These are phyloP conservation scores for Colletotrichum tamarilloi DNA, from an alignment of 2,329 filamentous ascomycete species.

Conservation along the genomic window DNA sequence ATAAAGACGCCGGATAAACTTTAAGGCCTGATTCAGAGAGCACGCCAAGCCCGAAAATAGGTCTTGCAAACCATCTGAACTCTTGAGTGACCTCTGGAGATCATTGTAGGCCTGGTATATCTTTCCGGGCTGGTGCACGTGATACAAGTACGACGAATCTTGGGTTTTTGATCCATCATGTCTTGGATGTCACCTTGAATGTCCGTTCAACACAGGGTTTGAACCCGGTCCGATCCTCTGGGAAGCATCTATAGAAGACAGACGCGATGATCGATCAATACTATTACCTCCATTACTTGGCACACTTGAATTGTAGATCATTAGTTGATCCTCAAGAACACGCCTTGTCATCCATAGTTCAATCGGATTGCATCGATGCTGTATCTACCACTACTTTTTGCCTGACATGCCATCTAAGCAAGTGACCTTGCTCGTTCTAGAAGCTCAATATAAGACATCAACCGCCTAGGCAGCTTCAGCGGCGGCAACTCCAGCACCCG, in stretches of 20 bases:
- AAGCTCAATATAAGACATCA: background rate
- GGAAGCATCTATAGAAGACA: too few relatives aligned
- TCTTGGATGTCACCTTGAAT: too few relatives aligned
- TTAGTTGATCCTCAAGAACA: too few relatives aligned
- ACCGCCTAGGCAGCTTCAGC: background rate
- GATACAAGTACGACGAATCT: too few relatives aligned
- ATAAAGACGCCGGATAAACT: background rate
- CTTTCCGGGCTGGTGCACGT: background rate
- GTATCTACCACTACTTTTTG: background rate
- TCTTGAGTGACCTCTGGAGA: background rate
- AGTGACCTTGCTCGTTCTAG: background rate
- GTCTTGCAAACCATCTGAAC: background rate
- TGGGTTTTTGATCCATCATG: too few relatives aligned
- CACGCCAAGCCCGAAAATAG: background rate
- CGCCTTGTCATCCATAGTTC: too few relatives aligned
- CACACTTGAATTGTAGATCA: too few relatives aligned
- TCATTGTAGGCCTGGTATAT: background rate
- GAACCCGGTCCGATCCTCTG: too few relatives aligned
- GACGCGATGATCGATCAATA: too few relatives aligned
- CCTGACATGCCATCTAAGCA: background rate
- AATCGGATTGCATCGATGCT: too few relatives aligned
- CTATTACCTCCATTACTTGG: too few relatives aligned
- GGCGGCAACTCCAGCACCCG: background rate
- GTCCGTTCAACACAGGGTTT: too few relatives aligned
- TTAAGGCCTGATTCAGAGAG: background rate